Base-by-base conservation (phyloP, 1,139 yeast species). In the Meyerozyma sp. region DNA sequence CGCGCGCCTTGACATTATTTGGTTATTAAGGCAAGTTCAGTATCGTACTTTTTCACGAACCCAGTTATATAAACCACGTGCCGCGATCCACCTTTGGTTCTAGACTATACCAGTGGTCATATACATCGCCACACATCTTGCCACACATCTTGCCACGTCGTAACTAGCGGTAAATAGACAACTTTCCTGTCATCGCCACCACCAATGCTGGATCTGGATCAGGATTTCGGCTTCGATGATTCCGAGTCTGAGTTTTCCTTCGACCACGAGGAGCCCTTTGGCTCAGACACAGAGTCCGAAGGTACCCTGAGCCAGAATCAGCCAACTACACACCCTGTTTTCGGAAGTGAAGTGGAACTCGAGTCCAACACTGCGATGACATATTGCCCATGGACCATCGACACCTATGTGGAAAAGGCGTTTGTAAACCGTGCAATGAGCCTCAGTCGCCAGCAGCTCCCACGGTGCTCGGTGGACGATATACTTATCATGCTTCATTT, bases 401-500 rank as follows among this genome's bases (percentile, higher is more conserved):
- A 42, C 42, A 10, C 10, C 14, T 42, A 40, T 34, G 42, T 49
- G n/a, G 32, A 46, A 13, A 46, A 45, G 26, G 43, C 45, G 13
- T 45, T 46, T 29, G 28, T 51, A 9, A 25, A 32, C 11, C 46
- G 44, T 3, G 52, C 45, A 8, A 41, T 39, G 25, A 21, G 23
- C 20, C 48, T 49, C 27, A 47, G 41, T 25, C 39, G 42, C 21
- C 32, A 29, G n/a, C 60, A 59, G 34, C 52, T 55, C 48, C 76
- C 57, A 43, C 70, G 44, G 8, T 62, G 75, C 39, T 50, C 61
- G 8, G 62, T 65, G 8, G 73, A 70, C 43, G 77, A 79, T 10
- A 58, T 80, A 21, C 62, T 81, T 30, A 55, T 67, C 3, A 63
- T 90, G 58, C 67, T 88, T 36, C 81, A 84, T 42, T 61, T 68